Base-by-base conservation (phyloP, 768 basidiomycete species). In the Boletus sp. region DNA sequence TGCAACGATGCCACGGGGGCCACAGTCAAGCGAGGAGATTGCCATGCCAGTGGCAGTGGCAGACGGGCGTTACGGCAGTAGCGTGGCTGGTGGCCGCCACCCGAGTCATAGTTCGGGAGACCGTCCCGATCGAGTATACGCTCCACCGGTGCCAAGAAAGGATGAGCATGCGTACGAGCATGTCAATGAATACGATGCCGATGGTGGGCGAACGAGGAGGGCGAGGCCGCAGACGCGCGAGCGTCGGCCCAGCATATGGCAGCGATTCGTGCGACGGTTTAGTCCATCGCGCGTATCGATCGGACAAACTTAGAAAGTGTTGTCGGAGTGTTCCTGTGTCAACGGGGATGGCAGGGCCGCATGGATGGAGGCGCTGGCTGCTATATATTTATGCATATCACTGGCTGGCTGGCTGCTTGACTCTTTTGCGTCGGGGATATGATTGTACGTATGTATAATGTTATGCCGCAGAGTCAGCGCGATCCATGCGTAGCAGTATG, bases 161-260 rank as follows among this genome's bases (percentile, higher is more conserved):
- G 9, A 56, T 4, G 66, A 55, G 4, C 35, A 54, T 18, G 65
- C 54, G 10, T 56, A 9, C 6, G 58, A 35, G 32, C 32, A 15
- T 20, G 52, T 24, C 24, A 24, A 20, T 24, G 45, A 46, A 20
- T 10, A 29, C 10, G 45, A 39, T 4, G 30, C 24, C 14, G 56
- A 39, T 7, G 35, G 29, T 10, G 63, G 57, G 11, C 56, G 32
- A 5, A 20, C 37, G 3, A 40, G 56, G 37, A 37, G 7, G 30
- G 14, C 45, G 33, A 52, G 59, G 24, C 47, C 50, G 9, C 48
- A 35, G 29, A 32, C 11, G 18, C 59, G 64, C 5, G 60, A 67
- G 36, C 67, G 67, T 17, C 52, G 60, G 6, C 60, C 63, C n/a
- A 68, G 68, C 2, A 24, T 70, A 11, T 68, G 67, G 67, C 57